Base-by-base conservation (phyloP, 2,329 filamentous ascomycete species). In the Fusarium sp. region DNA sequence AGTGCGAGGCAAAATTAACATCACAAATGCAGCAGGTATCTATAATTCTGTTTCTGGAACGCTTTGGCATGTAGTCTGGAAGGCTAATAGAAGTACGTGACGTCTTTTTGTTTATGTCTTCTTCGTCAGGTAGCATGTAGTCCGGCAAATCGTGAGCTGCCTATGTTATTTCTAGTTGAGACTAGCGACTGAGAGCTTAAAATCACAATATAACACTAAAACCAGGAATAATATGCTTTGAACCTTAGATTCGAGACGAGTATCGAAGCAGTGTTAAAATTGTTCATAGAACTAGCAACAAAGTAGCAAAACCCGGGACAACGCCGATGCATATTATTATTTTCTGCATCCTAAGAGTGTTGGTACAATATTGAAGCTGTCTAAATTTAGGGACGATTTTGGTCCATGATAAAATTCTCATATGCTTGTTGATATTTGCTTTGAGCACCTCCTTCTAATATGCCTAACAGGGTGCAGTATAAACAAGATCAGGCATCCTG, bases 401-500 rank as follows among this genome's bases (percentile, higher is more conserved):
- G 1, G 5, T 23, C 6, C 6, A 16, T 11, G 9, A 16, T 16
- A 10, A 0, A 6, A 23, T 10, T 43, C n/a, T 18, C 9, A 43
- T 6, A 43, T 43, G 15, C 32, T 32, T 32, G 32, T 13, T 32
- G 32, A 32, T 6, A 32, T 32, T 32, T 32, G 12, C 42, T 43
- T 18, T 23, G 10, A 5, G 42, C 6, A 23, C 42, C 9, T 43
- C 9, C 42, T 23, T 43, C 15, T 18, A 23, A 23, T 8, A 11
- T 1, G 9, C n/a, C 6, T 43, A 23, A 23, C 15, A 7, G 6
- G 6, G 3, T 18, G 11, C 9, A 43, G 10, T 43, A 3, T 11
- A 18, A 23, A 5, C 0, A 7, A 4, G 9, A 11, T 13, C 15
- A 42, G 9, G 9, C 0, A 10, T 6, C 9, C 21, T 9, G 9